Evolutionary conservation across 2,329 filamentous ascomycete species (phyloP).

Genomic region (Penicillium sclerotigenum): DNA sequence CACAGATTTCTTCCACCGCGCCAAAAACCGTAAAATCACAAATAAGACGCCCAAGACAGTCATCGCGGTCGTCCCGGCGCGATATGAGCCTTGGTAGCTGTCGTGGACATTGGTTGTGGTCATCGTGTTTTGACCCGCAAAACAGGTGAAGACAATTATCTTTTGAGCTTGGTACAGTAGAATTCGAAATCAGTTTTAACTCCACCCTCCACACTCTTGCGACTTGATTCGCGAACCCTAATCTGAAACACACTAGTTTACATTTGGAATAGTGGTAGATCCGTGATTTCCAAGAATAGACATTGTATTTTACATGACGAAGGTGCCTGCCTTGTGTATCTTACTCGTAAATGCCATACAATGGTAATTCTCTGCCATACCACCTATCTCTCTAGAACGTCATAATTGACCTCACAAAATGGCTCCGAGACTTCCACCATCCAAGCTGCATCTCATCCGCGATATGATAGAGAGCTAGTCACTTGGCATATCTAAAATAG

Average conservation of each 20-base stretch:
- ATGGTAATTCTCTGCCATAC: neutral
- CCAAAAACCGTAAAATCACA: slow-evolving; percentile 9
- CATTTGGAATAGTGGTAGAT: neutral
- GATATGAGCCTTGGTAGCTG: neutral
- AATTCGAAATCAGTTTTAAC: slow-evolving; percentile 3
- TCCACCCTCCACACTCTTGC: neutral
- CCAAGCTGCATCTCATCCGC: neutral
- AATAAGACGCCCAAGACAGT: slow-evolving; percentile 10
- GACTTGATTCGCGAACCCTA: neutral
- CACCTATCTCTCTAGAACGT: neutral
- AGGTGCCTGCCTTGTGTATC: neutral
- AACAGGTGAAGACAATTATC: neutral
- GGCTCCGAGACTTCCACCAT: neutral
- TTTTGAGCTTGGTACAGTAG: neutral
- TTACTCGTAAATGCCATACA: neutral
- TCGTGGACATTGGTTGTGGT: neutral
- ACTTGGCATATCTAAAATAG: neutral
- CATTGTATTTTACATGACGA: slow-evolving; percentile 5
- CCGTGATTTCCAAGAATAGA: neutral
- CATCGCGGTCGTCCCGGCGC: slow-evolving; percentile 11
- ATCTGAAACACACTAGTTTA: slow-evolving; percentile 1
- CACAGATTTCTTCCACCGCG: slow-evolving; percentile 12
- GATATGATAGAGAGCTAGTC: neutral
- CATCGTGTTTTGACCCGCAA: neutral
- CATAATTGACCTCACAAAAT: neutral